Evolutionary conservation across 352 stramenopile species (phyloP).

Genomic region (Phytophthora tubulina): DNA sequence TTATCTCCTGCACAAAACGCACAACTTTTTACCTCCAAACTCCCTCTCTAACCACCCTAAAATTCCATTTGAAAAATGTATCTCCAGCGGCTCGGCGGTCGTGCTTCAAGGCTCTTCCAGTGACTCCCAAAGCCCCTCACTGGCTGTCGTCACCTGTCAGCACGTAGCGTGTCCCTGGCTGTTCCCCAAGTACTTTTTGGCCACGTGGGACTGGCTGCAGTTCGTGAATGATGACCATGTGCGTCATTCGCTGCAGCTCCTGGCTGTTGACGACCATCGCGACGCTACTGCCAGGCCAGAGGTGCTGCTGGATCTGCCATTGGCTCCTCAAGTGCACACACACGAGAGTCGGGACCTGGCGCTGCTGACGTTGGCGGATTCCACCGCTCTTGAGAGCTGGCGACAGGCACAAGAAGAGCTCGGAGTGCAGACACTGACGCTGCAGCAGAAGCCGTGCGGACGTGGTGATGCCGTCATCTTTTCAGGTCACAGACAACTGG

Average conservation of each 20-base stretch:
- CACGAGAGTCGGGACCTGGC: conserved; percentile 69
- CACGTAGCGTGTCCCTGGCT: conserved; percentile 87
- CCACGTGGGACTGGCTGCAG: conserved; percentile 88
- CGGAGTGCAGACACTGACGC: conserved; percentile 47
- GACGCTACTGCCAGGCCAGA: conserved; percentile 25
- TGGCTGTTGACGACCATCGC: conserved; percentile 40
- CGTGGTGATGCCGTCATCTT: conserved; percentile 62
- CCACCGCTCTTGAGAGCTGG: conserved; percentile 30
- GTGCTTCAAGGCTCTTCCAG: conserved; percentile 26
- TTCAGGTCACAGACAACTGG: conserved; percentile 49
- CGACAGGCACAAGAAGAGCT: conserved; percentile 40
- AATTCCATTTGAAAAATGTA: conserved; percentile 6
- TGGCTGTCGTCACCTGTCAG: conserved; percentile 75
- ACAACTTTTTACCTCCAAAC: neutral
- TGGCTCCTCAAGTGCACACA: conserved; percentile 60
- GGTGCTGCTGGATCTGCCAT: conserved; percentile 66
- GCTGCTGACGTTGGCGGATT: conserved; percentile 61
- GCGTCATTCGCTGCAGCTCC: conserved; percentile 72
- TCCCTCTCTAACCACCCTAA: conserved; percentile 5
- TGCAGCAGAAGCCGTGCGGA: conserved; percentile 33
- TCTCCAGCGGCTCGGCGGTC: conserved; percentile 70
- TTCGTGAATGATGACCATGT: conserved; percentile 83
- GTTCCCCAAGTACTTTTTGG: conserved; percentile 77
- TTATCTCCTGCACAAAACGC: conserved; percentile 2
- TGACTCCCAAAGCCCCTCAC: conserved; percentile 9